Conservation (phyloP, 2,329 filamentous ascomycete species). For the Fusarium tricinctum region DNA sequence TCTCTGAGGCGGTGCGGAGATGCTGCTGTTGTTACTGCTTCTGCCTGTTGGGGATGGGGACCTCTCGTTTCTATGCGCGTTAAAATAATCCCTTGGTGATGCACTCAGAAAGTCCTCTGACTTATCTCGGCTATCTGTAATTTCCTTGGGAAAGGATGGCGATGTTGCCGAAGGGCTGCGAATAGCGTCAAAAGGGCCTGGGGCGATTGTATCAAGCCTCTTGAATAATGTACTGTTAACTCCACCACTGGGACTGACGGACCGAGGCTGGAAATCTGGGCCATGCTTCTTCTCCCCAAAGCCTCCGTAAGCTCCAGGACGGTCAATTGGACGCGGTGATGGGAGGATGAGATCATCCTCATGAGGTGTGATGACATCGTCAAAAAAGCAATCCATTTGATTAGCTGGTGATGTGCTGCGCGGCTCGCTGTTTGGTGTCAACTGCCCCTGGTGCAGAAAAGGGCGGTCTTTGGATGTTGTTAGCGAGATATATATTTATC, state of each 20-base stretch:
- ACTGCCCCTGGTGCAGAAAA: conserved; percentile 68
- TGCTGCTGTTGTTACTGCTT: conserved; percentile 45
- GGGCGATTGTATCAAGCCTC: conserved; percentile 75
- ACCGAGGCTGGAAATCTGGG: conserved; percentile 43
- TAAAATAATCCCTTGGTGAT: conserved; percentile 37
- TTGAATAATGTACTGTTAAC: conserved; percentile 63
- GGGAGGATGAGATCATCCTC: conserved; percentile 57
- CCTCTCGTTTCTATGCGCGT: conserved; percentile 17
- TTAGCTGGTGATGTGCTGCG: conserved; percentile 71
- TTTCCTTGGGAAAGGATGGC: conserved; percentile 53
- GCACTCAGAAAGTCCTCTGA: conserved; percentile 41
- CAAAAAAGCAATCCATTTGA: conserved; percentile 62
- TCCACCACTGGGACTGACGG: conserved; percentile 42
- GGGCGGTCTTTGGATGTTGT: conserved; percentile 63
- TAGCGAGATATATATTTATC: conserved; percentile 27
- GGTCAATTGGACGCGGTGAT: conserved; percentile 55
- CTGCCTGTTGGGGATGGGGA: conserved; percentile 30
- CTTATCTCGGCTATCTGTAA: conserved; percentile 32
- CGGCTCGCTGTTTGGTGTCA: conserved; percentile 75
- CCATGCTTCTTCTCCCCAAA: conserved; percentile 56
- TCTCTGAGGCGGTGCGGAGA: conserved; percentile 55
- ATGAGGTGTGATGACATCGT: conserved; percentile 59
- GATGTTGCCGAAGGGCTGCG: conserved; percentile 54
- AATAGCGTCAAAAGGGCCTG: conserved; percentile 73
- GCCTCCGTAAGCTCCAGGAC: conserved; percentile 66